Evolutionary conservation across 1,139 yeast species (phyloP).

Genomic region (Geotrichum phurueaensis): DNA sequence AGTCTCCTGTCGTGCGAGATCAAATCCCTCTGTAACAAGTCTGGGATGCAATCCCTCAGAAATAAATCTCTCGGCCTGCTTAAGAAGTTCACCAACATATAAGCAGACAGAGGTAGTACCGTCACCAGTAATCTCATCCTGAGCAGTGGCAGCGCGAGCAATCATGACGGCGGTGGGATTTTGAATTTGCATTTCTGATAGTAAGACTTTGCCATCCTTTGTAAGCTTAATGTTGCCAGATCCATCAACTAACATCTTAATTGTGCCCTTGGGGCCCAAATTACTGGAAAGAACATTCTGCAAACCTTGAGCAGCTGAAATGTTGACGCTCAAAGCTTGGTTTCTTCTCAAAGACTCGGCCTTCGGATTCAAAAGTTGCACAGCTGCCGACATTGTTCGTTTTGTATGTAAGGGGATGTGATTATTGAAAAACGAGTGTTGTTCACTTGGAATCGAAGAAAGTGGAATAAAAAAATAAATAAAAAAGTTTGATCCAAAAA

Average conservation of each 20-base stretch:
- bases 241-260: conserved; percentile 94
- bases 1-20: conserved; percentile 72
- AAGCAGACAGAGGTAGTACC: conserved; percentile 98
- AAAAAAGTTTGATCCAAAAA: background rate
- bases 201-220: conserved; percentile 91
- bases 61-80: conserved; percentile 89
- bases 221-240: conserved; percentile 93
- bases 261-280: conserved; percentile 94
- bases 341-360: conserved; percentile 92
- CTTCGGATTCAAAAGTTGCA: conserved; percentile 90
- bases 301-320: conserved; percentile 93
- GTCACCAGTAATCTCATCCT: conserved; percentile 97
- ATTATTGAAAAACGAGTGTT: background rate
- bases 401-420: background rate
- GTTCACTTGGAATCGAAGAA: background rate
- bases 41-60: conserved; percentile 96
- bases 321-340: conserved; percentile 93
- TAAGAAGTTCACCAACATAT: conserved; percentile 87
- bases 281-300: conserved; percentile 89
- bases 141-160: conserved; percentile 96
- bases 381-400: conserved; percentile 39
- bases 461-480: background rate
- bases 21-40: conserved; percentile 91
- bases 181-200: conserved; percentile 97
- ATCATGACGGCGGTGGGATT: conserved; percentile 99